phyloP scores from a whole-genome alignment of 345 rosid species.

The Hibiscus trionum region DNA sequence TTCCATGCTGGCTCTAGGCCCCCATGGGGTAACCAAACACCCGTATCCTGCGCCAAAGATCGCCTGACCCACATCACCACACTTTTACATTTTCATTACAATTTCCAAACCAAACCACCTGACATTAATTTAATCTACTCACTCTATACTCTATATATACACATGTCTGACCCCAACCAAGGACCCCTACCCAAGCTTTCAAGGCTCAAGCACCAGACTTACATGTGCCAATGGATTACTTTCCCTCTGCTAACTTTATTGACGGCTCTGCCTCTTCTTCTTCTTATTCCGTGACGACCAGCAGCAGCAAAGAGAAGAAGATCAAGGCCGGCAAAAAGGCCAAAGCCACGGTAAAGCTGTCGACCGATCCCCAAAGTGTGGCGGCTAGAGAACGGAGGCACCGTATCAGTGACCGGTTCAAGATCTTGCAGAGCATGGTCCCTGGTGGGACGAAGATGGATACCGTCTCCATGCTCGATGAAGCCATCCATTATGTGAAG shows the following conservation, averaged over 20 bases:
- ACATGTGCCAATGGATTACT: slow-evolving; percentile 18
- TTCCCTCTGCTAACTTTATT: slow-evolving; percentile 10
- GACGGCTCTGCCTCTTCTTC: slow-evolving; percentile 23
- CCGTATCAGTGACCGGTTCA: slow-evolving; percentile 77
- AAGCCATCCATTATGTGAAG: slow-evolving; percentile 81
- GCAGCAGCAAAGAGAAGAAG: slow-evolving; percentile 19
- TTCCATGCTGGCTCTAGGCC: slow-evolving; percentile 17
- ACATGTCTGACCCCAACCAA: no score
- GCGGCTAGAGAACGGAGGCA: slow-evolving; percentile 88
- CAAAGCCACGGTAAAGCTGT: slow-evolving; percentile 36
- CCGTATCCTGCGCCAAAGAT: slow-evolving; percentile 51
- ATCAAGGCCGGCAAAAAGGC: slow-evolving; percentile 10
- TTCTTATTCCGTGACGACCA: background rate
- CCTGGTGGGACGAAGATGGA: slow-evolving; percentile 91
- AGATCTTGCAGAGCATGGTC: slow-evolving; percentile 74
- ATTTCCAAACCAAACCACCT: slow-evolving; percentile 6
- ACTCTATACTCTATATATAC: no score
- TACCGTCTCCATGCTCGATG: slow-evolving; percentile 84
- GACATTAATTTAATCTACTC: no score
- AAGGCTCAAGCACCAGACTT: background rate
- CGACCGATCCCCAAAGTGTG: slow-evolving; percentile 86
- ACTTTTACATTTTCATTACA: background rate
- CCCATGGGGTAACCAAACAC: slow-evolving; percentile 20
- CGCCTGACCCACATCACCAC: slow-evolving; percentile 27
- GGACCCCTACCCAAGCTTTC: slow-evolving; percentile 4